Base-by-base conservation (phyloP, 139 green algal genomes). In the Chlamydomonas sphaeroides region DNA sequence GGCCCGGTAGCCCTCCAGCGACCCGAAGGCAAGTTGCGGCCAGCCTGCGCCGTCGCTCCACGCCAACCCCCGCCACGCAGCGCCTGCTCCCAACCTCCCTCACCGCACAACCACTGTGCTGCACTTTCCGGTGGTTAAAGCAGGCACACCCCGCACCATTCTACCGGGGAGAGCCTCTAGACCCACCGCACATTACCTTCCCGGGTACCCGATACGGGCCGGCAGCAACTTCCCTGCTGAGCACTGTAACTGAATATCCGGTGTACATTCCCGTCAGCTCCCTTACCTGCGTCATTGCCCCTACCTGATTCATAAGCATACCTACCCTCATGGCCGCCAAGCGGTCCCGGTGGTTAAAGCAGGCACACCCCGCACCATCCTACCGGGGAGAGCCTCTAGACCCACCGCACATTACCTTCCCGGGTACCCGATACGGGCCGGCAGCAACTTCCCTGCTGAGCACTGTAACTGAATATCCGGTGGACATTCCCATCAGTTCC, bases 291-390 rank as follows among this genome's bases (percentile, higher is more conserved):
- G n/a, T n/a, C n/a, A n/a, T n/a, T n/a, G n/a, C 35, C 20, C 33
- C 33, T 45, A 48, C 21, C 33, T 69, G 36, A 69, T 80, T 21
- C 17, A 18, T 30, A n/a, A 48, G 11, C 63, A 30, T n/a, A n/a
- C n/a, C n/a, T n/a, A n/a, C n/a, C n/a, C n/a, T n/a, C n/a, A n/a
- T n/a, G n/a, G n/a, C n/a, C n/a, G n/a, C n/a, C n/a, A n/a, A n/a
- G n/a, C n/a, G n/a, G n/a, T 5, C 51, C 57, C 35, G 74, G 61
- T 63, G 75, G 62, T 70, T 82, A 82, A 10, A 82, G 75, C 75
- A 82, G 75, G 75, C 75, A 63, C 75, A 49, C 75, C n/a, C 62
- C 21, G 39, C 56, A 33, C 72, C 23, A 20, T 11, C 28, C 42
- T 63, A 72, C 75, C 75, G 65, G 38, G 51, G 66, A 42, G 51